phyloP scores from a whole-genome alignment of 164 flowering plant genomes.

The grape (Vitis vinifera) region DNA sequence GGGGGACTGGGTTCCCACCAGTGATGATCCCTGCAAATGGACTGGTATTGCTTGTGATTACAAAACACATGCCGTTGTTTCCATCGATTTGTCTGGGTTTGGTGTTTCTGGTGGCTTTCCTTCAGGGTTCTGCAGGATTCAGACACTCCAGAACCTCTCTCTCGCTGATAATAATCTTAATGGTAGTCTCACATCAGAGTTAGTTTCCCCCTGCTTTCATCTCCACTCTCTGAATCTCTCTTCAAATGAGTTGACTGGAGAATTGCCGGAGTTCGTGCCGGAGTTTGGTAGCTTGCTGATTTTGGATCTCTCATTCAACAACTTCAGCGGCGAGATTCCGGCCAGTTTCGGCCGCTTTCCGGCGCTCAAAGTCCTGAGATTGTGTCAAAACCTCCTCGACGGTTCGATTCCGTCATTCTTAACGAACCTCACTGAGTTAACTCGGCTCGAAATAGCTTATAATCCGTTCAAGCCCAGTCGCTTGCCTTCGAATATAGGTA shows the following conservation, averaged over 20 bases:
- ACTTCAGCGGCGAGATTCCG: conserved; percentile 68
- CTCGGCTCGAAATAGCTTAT: conserved; percentile 30
- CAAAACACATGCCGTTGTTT: conserved; percentile 12
- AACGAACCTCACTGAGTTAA: conserved; percentile 49
- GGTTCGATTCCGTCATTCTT: conserved; percentile 58
- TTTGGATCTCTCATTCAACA: conserved; percentile 50
- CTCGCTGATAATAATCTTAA: conserved; percentile 35
- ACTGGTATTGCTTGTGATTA: conserved; percentile 59
- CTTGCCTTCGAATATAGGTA: conserved; percentile 54
- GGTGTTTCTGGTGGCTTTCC: conserved; percentile 57
- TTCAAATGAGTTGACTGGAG: conserved; percentile 43
- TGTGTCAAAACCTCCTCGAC: conserved; percentile 41
- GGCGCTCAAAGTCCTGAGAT: conserved; percentile 35
- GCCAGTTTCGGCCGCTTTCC: conserved; percentile 44
- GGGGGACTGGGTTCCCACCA: conserved; percentile 31
- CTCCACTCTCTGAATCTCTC: conserved; percentile 47
- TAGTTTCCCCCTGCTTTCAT: conserved; percentile 49
- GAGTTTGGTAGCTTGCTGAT: conserved; percentile 31
- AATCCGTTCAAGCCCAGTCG: conserved; percentile 46
- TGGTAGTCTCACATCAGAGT: conserved; percentile 28
- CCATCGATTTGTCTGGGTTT: conserved; percentile 38
- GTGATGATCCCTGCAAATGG: conserved; percentile 58
- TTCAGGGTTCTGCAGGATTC: conserved; percentile 48
- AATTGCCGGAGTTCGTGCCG: conserved; percentile 45
- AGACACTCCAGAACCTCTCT: conserved; percentile 48